Evolutionary conservation across 1,284 basidiomycete genomes (phyloP).

Genomic region (Sanghuangporus baumii): DNA sequence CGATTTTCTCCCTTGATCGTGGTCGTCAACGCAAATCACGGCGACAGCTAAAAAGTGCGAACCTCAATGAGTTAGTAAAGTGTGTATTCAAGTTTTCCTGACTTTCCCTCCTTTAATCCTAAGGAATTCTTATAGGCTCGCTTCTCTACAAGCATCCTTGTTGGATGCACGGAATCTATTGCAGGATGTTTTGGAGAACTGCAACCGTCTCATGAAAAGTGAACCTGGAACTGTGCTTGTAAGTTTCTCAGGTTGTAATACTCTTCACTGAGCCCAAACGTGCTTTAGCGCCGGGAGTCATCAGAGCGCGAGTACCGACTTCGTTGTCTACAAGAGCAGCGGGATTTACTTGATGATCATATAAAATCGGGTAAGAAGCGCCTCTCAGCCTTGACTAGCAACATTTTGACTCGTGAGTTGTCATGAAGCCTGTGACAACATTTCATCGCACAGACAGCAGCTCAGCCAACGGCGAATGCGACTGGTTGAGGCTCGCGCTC

Average conservation of each 20-base stretch:
- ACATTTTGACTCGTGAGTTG: not conserved
- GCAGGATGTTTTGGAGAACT: constrained; percentile 10
- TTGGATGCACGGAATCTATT: constrained; percentile 12
- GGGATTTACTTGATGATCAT: constrained; percentile 8
- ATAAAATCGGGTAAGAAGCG: constrained; percentile 2
- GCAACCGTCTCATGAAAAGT: constrained; percentile 10
- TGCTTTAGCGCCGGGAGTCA: constrained; percentile 10
- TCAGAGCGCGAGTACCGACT: constrained; percentile 14
- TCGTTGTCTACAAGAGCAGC: constrained; percentile 14
- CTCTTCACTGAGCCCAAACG: not conserved
- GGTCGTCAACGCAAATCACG: constrained; percentile 24
- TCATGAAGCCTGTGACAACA: constrained; percentile 26
- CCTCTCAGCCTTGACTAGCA: not conserved
- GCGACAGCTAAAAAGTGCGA: constrained; percentile 38
- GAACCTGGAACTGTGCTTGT: constrained; percentile 6
- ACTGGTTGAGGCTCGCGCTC: constrained; percentile 40
- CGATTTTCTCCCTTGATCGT: constrained; percentile 13
- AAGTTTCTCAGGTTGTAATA: not conserved
- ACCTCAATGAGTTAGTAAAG: constrained; percentile 69
- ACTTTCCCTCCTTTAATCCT: not conserved
- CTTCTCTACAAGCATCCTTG: constrained; percentile 13
- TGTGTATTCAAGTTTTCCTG: constrained; percentile 29
- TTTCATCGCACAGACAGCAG: constrained; percentile 33
- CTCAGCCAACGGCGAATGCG: constrained; percentile 43
- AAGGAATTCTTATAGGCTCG: constrained; percentile 26